Base-by-base conservation (phyloP, 371 early-diverging fungal species). In the Sporodiniella umbellata region DNA sequence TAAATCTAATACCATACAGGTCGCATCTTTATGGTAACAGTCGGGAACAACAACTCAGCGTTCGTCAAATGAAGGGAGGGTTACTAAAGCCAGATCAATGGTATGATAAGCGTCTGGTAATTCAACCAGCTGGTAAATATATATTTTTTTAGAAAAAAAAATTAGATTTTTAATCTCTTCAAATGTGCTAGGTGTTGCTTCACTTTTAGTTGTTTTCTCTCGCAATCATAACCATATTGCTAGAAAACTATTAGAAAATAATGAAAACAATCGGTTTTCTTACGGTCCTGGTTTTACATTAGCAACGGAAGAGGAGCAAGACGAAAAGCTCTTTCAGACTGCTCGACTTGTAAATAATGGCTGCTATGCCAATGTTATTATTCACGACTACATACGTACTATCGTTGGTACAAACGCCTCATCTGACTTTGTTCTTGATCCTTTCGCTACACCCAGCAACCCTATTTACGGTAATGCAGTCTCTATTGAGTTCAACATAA, bases 221-320 rank as follows among this genome's bases (percentile, higher is more conserved):
- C 64, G 81, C 19, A 80, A 80, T 45, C 81, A 80, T 48, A 80
- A 79, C 30, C 72, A 62, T 49, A 79, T 80, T 56, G 79, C 79
- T 8, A 50, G 70, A 35, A 55, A 53, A 17, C 57, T 80, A 7
- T 22, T 75, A 12, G 72, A 70, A 39, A 61, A 54, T n/a, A 75
- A 75, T 51, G 72, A 75, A 57, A 61, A 64, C 17, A 62, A 47
- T 0, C 61, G 63, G 3, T 78, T 78, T 42, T 70, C 69, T 1
- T 68, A 61, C 37, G 68, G 65, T 0, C 58, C 56, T 12, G 62
- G 62, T 15, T 58, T 57, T 7, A 25, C 30, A 2, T 30, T 70
- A 10, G 37, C 31, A 7, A 61, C 48, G 0, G 58, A 45, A n/a
- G 56, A 60, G 25, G 72, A 69, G 15, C 76, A 67, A 48, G 79